A percentile compares a stretch with the other conserved stretches of the same genome.
phyloP scores from a whole-genome alignment of 768 basidiomycete species.

The Russula olivacea region DNA sequence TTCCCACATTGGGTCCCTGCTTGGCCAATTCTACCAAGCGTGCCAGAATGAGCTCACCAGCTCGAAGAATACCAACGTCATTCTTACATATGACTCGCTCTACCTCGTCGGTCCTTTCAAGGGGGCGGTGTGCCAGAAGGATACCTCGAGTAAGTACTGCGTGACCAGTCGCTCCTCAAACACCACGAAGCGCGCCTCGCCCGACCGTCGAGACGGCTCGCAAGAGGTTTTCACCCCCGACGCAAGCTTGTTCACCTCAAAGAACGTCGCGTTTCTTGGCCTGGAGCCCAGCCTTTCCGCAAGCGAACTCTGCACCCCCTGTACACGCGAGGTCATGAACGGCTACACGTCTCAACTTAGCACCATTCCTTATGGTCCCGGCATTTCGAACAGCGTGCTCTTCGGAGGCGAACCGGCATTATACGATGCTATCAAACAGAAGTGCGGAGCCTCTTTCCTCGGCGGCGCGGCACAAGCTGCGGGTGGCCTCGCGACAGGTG shows the following conservation, averaged over 20 bases:
- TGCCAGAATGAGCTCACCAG: conserved; percentile 70
- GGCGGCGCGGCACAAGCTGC: conserved; percentile 62
- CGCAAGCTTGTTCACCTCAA: conserved; percentile 44
- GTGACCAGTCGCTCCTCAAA: conserved; percentile 39
- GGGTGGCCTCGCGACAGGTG: conserved; percentile 45
- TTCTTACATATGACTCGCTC: conserved; percentile 70
- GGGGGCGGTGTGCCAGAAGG: conserved; percentile 68
- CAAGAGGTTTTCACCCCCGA: conserved; percentile 44
- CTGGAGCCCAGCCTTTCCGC: conserved; percentile 46
- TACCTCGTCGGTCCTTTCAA: conserved; percentile 65
- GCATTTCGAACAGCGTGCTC: conserved; percentile 57
- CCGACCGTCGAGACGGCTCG: conserved; percentile 27
- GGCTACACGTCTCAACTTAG: conserved; percentile 76
- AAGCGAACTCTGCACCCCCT: conserved; percentile 67
- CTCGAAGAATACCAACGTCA: conserved; percentile 47
- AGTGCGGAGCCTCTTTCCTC: conserved; percentile 71
- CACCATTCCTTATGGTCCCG: conserved; percentile 65
- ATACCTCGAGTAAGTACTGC: conserved; percentile 67
- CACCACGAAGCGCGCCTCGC: conserved; percentile 13
- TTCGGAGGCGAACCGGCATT: conserved; percentile 59
- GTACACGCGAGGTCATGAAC: conserved; percentile 71
- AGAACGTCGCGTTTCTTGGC: conserved; percentile 80
- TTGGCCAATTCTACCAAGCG: conserved; percentile 61
- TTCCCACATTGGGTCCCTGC: conserved; percentile 50
- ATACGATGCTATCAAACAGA: conserved; percentile 53